Percentiles rank a stretch among this genome's conserved stretches.
Conservation (phyloP, 208 protist genomes). For the Zelonia costaricensis region DNA sequence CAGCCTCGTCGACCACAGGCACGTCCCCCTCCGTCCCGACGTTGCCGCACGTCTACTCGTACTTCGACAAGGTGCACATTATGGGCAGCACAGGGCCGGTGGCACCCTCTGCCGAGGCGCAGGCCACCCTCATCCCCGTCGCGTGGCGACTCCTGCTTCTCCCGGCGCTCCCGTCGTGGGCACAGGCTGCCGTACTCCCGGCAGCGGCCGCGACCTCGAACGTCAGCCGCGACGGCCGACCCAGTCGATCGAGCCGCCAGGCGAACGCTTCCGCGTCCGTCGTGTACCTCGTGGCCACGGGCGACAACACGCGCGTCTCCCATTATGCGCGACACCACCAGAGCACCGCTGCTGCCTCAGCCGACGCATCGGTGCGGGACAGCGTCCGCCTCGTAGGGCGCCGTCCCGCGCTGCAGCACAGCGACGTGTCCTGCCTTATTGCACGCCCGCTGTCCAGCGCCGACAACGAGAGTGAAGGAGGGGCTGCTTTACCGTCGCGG, state of each 20-base stretch:
- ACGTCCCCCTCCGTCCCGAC: neutral
- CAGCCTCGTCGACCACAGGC: neutral
- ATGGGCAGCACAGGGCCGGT: conserved; percentile 13
- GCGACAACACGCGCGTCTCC: conserved; percentile 17
- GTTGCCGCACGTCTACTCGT: conserved; percentile 17
- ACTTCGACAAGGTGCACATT: conserved; percentile 14
- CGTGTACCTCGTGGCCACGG: too few relatives aligned
- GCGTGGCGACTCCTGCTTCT: neutral
- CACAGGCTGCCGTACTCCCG: too few relatives aligned
- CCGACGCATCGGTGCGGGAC: neutral
- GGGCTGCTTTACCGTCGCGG: neutral
- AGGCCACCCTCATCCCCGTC: neutral
- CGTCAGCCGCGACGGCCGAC: too few relatives aligned
- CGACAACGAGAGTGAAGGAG: too few relatives aligned
- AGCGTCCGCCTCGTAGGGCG: conserved; percentile 11
- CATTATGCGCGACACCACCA: conserved; percentile 6
- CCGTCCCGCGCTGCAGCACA: conserved; percentile 11
- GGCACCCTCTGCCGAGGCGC: neutral
- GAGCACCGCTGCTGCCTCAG: neutral
- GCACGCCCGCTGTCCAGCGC: too few relatives aligned
- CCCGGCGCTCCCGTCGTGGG: neutral
- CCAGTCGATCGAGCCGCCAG: too few relatives aligned
- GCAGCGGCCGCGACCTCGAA: too few relatives aligned
- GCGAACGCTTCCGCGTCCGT: too few relatives aligned
- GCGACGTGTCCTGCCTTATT: conserved; percentile 28